Percentiles rank a stretch among this genome's conserved stretches.
phyloP scores from a whole-genome alignment of 2,329 filamentous ascomycete species.

The Endothia cerciana region DNA sequence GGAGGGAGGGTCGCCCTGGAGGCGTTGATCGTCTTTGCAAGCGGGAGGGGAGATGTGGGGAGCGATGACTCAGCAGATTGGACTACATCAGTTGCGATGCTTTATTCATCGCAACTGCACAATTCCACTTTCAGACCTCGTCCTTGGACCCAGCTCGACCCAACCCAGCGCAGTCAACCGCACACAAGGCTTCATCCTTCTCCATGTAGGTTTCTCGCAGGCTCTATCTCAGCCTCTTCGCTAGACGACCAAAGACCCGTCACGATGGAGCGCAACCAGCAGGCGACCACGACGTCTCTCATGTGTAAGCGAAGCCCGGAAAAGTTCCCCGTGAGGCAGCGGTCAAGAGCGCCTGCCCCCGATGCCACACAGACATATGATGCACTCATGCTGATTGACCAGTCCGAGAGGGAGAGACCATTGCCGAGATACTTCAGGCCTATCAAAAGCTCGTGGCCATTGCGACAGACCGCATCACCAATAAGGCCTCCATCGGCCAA shows the following conservation, averaged over 20 bases:
- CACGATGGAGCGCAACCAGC: constrained; percentile 32
- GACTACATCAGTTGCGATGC: too few species aligned
- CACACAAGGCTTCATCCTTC: background rate
- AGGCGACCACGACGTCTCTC: constrained; percentile 28
- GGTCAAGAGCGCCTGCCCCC: background rate
- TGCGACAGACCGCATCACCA: constrained; percentile 41
- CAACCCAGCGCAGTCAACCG: background rate
- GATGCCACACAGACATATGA: background rate
- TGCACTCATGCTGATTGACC: constrained; percentile 23
- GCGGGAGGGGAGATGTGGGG: too few species aligned
- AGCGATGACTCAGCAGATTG: background rate
- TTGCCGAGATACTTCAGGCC: constrained; percentile 49
- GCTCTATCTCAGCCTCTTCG: background rate
- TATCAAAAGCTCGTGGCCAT: constrained; percentile 49
- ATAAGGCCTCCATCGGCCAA: constrained; percentile 41
- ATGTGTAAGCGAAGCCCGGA: constrained; percentile 24
- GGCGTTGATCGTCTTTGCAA: too few species aligned
- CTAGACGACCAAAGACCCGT: background rate
- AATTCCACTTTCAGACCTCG: constrained; percentile 8
- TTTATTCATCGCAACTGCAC: constrained; percentile 1
- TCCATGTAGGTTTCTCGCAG: background rate
- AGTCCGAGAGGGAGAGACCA: constrained; percentile 51
- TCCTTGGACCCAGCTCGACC: background rate
- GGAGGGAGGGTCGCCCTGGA: too few species aligned
- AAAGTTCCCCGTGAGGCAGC: background rate